Evolutionary conservation across 768 basidiomycete species (phyloP), one percentile per base, ranked within the genome.

Genomic region (Auricularia sp.): DNA sequence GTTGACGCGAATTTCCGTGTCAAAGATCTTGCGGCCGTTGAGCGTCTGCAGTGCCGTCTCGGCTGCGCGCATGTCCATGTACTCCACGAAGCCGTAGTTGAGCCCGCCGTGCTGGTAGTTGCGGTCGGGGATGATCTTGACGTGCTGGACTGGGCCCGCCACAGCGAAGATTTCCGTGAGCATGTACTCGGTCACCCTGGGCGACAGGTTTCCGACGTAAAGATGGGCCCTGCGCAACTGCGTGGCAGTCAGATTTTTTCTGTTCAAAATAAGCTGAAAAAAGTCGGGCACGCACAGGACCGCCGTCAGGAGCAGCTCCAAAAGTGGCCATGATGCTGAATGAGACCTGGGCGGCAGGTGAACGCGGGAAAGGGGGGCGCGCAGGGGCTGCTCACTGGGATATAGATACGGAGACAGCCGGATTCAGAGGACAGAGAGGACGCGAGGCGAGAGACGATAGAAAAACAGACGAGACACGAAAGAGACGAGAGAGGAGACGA

Each of bases 61-160:
- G 44, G 97, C 97, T 44, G 94, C 92, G 68, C 93, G 89, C 92
- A 98, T 95, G 76, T 98, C 94, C 76, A 92, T 89, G 79, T 98
- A 99, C 78, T 99, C 97, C 76, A 98, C 95, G 78, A 95, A 99
- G 71, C 97, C 97, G 73, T 98, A 99, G 81, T 98, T 98, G 77
- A 97, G 89, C 67, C 97, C 97, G 65, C 95, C 97, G 74, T 99
- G 97, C 77, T 98, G 95, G 76, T 95, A 98, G 81, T 97, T 98
- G 71, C 95, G 88, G 81, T 99, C 97, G 36, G 96, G 96, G 76
- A 99, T 98, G 77, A 99, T 98, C 86, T 99, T 99, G 76, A 98
- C 96, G 75, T 95, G 92, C 77, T 96, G 93, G 68, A 98, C 97
- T 66, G 94, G 90, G 56, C 96, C 97, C 74, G 93, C 93, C 73